Percentiles rank a stretch among this genome's conserved stretches.
phyloP scores from a whole-genome alignment of 2,329 filamentous ascomycete genomes.

The Chrysosporium queenslandicum region DNA sequence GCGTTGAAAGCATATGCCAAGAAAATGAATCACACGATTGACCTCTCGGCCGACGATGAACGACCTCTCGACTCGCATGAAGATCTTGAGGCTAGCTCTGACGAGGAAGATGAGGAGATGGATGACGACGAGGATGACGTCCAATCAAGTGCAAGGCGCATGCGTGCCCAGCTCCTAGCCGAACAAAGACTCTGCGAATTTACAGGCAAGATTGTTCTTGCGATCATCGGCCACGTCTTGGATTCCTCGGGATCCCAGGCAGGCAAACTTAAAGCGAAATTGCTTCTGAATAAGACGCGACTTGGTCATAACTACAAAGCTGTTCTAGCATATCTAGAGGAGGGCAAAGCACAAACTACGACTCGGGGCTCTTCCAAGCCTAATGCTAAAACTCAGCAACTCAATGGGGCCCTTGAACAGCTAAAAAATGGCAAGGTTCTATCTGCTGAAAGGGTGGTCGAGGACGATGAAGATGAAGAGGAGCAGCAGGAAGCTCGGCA shows the following conservation, averaged over 20 bases:
- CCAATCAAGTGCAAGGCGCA: conserved; percentile 41
- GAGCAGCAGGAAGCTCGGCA: conserved; percentile 24
- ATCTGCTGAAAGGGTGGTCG: conserved; percentile 37
- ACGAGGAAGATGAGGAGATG: conserved; percentile 27
- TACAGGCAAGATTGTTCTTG: conserved; percentile 72
- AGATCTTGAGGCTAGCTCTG: conserved; percentile 46
- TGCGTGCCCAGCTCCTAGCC: conserved; percentile 59
- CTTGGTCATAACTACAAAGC: conserved; percentile 81
- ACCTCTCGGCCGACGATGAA: conserved; percentile 41
- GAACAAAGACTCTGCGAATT: conserved; percentile 82
- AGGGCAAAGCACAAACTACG: conserved; percentile 41
- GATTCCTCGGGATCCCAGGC: conserved; percentile 52
- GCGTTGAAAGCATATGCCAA: conserved; percentile 71
- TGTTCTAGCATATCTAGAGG: conserved; percentile 69
- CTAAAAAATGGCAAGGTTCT: conserved; percentile 23
- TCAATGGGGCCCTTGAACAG: conserved; percentile 25
- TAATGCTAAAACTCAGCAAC: not conserved
- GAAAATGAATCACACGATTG: conserved; percentile 42
- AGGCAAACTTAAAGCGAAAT: conserved; percentile 57
- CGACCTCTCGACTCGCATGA: conserved; percentile 58
- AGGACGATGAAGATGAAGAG: conserved; percentile 33
- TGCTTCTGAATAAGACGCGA: conserved; percentile 68
- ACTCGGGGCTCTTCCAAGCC: conserved; percentile 12
- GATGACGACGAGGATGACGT: conserved; percentile 36
- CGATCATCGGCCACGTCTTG: conserved; percentile 63